Conservation (phyloP, 164 flowering plant genomes). For the Tetracentron sinense region DNA sequence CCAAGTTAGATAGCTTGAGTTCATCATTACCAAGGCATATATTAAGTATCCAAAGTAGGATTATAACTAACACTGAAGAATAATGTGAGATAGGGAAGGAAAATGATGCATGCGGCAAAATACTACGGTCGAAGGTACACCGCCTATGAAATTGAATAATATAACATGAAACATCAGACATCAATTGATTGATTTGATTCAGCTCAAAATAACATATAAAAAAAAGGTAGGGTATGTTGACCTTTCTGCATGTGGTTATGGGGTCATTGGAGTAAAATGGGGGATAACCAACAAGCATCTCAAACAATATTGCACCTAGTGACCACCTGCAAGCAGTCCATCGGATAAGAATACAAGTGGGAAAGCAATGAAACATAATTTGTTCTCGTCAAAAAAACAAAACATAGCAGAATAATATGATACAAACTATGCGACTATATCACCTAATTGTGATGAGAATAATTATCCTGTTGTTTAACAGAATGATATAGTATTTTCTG, state of each 20-base stretch:
- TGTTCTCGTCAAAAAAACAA: neutral
- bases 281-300: conserved; percentile 37
- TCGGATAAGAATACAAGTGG: neutral
- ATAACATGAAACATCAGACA: neutral
- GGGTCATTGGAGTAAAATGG: conserved; percentile 37
- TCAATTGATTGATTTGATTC: neutral
- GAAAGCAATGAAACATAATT: neutral
- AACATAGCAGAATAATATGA: too few relatives aligned
- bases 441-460: too few relatives aligned
- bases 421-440: neutral
- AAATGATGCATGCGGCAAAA: neutral
- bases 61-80: too few relatives aligned
- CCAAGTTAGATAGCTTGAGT: conserved; percentile 42
- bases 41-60: neutral
- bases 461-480: too few relatives aligned
- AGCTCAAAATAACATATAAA: neutral
- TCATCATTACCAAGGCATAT: conserved; percentile 54
- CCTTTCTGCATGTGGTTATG: conserved; percentile 30
- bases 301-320: conserved; percentile 36
- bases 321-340: conserved; percentile 31
- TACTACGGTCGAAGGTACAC: neutral
- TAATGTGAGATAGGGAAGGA: too few relatives aligned
- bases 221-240: conserved; percentile 12
- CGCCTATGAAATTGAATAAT: neutral
- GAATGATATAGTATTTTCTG: too few relatives aligned